Evolutionary conservation across 306 rosid species (phyloP).

Genomic region (Macrotyloma uniflorum): DNA sequence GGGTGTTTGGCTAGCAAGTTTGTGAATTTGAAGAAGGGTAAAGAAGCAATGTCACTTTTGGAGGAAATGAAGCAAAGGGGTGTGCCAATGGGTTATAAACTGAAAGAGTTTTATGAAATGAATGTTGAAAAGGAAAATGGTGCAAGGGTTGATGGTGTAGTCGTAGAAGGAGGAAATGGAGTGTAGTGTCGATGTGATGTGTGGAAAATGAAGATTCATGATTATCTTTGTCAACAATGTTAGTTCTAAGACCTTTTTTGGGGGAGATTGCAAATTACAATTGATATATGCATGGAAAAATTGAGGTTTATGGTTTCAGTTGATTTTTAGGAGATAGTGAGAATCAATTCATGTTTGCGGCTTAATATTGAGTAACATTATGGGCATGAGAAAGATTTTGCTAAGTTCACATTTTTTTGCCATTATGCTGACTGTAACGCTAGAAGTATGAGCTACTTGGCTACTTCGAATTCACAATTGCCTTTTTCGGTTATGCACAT

Average conservation of each 20-base stretch:
- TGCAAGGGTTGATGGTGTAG: neutral
- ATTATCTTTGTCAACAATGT: neutral
- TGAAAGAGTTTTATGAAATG: slow-evolving; percentile 35
- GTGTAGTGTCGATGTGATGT: neutral
- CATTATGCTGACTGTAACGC: too few species aligned
- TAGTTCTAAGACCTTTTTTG: neutral
- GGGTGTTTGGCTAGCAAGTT: slow-evolving; percentile 55
- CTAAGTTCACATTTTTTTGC: neutral
- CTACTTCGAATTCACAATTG: too few species aligned
- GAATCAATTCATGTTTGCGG: neutral
- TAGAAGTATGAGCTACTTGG: too few species aligned
- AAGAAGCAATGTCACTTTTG: slow-evolving; percentile 50
- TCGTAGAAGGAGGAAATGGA: neutral
- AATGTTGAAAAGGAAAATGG: slow-evolving; percentile 22
- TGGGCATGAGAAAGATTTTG: neutral
- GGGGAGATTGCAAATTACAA: neutral
- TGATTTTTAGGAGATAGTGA: neutral
- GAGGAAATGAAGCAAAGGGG: slow-evolving; percentile 55
- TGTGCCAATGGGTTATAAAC: slow-evolving; percentile 41
- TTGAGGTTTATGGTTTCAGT: neutral
- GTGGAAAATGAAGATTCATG: neutral
- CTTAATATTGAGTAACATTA: slow-evolving; percentile 13
- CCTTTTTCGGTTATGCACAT: too few species aligned
- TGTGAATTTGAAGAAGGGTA: slow-evolving; percentile 36
- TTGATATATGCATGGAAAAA: neutral